Percentiles rank a stretch among this genome's conserved stretches.
Evolutionary conservation across 129 eudicot species (phyloP).

Genomic region (Kitagawia praeruptora): DNA sequence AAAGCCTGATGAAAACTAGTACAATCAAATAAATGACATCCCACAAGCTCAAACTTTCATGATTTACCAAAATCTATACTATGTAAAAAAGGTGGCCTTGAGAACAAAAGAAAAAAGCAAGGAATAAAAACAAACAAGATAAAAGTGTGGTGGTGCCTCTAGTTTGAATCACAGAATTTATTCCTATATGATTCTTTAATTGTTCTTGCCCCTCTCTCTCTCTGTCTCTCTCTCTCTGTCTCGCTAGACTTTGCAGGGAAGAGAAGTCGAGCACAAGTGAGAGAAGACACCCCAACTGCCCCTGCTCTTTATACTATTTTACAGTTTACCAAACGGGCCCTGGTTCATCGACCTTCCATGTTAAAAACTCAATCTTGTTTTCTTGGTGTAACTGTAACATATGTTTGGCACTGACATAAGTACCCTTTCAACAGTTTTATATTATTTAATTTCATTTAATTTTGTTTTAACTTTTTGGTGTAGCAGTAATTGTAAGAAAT

Average conservation of each 20-base stretch:
- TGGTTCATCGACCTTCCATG: slow-evolving; percentile 6
- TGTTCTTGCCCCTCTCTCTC: slow-evolving; percentile 16
- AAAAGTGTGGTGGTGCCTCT: slow-evolving; percentile 14
- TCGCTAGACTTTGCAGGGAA: slow-evolving; percentile 62
- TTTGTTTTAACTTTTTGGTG: neutral
- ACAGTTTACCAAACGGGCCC: slow-evolving; percentile 34
- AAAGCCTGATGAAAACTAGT: slow-evolving; percentile 11
- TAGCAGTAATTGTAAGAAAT: neutral
- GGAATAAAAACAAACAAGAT: slow-evolving; percentile 23
- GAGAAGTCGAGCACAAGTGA: slow-evolving; percentile 60
- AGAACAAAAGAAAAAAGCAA: slow-evolving; percentile 5
- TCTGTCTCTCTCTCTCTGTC: slow-evolving; percentile 17
- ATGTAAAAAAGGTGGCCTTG: slow-evolving; percentile 8
- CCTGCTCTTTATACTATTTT: slow-evolving; percentile 7
- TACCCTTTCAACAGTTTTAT: slow-evolving; percentile 6
- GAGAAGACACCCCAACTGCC: slow-evolving; percentile 53
- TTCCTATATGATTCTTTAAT: slow-evolving; percentile 26
- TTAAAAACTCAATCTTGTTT: neutral
- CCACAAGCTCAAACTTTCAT: slow-evolving; percentile 20
- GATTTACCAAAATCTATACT: slow-evolving; percentile 6
- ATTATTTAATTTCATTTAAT: neutral
- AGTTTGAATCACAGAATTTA: slow-evolving; percentile 29
- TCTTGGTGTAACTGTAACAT: slow-evolving; percentile 16
- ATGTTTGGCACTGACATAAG: slow-evolving; percentile 10
- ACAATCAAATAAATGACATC: slow-evolving; percentile 4